Evolutionary conservation across 2,329 filamentous ascomycete genomes (phyloP), one percentile per base, ranked within the genome.

Genomic region (Sporothrix sp.): DNA sequence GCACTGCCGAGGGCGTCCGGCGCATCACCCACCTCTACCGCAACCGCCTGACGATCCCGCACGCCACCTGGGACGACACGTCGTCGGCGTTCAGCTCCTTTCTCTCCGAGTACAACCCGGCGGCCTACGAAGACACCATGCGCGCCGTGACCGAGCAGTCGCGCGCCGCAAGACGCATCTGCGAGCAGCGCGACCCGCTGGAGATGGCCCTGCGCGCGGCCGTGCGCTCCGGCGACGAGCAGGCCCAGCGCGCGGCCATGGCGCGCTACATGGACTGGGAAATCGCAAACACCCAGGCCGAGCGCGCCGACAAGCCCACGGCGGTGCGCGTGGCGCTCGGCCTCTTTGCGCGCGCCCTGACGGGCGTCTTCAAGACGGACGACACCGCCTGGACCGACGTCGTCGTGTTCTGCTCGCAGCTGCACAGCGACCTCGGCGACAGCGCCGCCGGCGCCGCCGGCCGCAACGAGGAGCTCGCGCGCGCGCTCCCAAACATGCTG

Each of bases 201-300:
- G 87, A 94, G 63, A 68, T 81, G 55, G 79, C 77, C 55, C 68
- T 93, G 20, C 73, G 73, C 48, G 72, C 75, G 54, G 82, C 84
- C 7, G 64, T 68, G 14, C 71, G 79, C 49, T 66, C 74, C 7
- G 74, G 71, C 51, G 77, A 87, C 57, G 63, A 68, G 25, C 74
- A 78, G 10, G 71, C 71, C 4, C 72, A 84, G 52, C 72, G 72
- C 58, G 58, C 65, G 18, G 63, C 67, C 38, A 71, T 82, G 68
- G 67, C 65, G 4, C 78, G 85, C 50, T 98, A 98, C 60, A 71
- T 97, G 16, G 82, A 87, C 49, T 96, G 87, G 85, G 93, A 98
- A 70, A 76, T 83, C 60, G 71, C 67, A 16, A 78, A 81, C 61
- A 73, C 72, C 56, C 75, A 75, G 58, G 45, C 76, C 55, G 81